phyloP scores from a whole-genome alignment of 805 yeast species.

The Wickerhamomyces xylosicus region DNA sequence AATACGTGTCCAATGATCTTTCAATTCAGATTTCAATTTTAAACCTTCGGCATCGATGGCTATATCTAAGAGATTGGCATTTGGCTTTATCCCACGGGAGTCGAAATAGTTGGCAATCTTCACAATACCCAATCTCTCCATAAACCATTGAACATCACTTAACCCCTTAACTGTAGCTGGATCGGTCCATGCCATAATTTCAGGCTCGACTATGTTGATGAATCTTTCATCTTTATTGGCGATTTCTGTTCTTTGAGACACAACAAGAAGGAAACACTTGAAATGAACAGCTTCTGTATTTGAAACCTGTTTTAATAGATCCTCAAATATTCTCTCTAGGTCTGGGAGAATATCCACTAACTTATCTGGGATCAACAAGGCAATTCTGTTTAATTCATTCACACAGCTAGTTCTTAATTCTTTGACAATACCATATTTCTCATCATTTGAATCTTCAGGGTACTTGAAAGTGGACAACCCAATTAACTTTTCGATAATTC shows the following conservation, averaged over 20 bases:
- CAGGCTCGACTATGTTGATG: conserved; percentile 86
- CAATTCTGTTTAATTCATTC: conserved; percentile 87
- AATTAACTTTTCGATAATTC: conserved; percentile 73
- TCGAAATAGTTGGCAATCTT: conserved; percentile 87
- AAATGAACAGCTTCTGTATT: conserved; percentile 92
- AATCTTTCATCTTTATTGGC: conserved; percentile 70
- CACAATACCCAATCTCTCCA: conserved; percentile 94
- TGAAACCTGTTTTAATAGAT: conserved; percentile 62
- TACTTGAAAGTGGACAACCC: conserved; percentile 78
- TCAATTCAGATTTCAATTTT: conserved; percentile 61
- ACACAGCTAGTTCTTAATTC: conserved; percentile 90
- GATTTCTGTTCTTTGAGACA: conserved; percentile 76
- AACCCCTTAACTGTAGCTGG: conserved; percentile 85
- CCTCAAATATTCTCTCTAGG: conserved; percentile 70
- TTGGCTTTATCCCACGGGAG: conserved; percentile 67
- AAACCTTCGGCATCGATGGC: conserved; percentile 88
- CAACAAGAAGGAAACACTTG: conserved; percentile 83
- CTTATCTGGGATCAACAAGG: conserved; percentile 89
- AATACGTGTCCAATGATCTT: conserved; percentile 86
- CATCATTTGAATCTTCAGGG: conserved; percentile 58
- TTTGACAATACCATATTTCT: conserved; percentile 67
- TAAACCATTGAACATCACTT: conserved; percentile 89
- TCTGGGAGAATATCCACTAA: conserved; percentile 73
- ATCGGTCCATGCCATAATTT: conserved; percentile 85
- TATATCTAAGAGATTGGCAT: conserved; percentile 64